A percentile compares a stretch with the other conserved stretches of the same genome.
Evolutionary conservation across 768 basidiomycete species (phyloP).

Genomic region (Mycena latifolia): DNA sequence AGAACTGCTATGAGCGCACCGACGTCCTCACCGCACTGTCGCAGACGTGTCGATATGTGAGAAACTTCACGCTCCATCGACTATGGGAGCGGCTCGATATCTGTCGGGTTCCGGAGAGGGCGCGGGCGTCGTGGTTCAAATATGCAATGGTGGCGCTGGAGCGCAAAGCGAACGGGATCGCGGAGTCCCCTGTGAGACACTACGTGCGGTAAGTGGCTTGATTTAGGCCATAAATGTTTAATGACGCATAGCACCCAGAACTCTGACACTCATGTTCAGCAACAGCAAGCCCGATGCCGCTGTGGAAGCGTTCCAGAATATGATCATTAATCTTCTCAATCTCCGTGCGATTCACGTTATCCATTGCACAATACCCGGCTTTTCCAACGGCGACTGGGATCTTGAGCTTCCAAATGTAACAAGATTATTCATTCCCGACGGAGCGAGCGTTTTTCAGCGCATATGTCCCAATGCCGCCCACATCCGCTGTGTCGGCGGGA

Average conservation of each 20-base stretch:
- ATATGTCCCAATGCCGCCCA: constrained; percentile 32
- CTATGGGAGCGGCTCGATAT: constrained; percentile 30
- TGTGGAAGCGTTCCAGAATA: constrained; percentile 19
- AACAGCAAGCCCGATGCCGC: constrained; percentile 20
- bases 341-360: constrained; percentile 31
- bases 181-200: constrained; percentile 20
- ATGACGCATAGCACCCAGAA: constrained; percentile 9
- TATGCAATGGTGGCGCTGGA: constrained; percentile 27
- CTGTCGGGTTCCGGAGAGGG: constrained; percentile 21
- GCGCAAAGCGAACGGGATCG: constrained; percentile 29
- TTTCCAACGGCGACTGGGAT: constrained; percentile 22
- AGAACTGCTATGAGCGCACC: constrained; percentile 28
- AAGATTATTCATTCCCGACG: constrained; percentile 14
- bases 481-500: constrained; percentile 22
- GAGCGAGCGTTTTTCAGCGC: constrained; percentile 10
- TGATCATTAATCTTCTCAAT: constrained; percentile 30
- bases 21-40: constrained; percentile 31
- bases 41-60: constrained; percentile 24
- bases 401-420: constrained; percentile 27
- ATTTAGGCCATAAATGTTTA: neutral
- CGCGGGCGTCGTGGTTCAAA: constrained; percentile 12
- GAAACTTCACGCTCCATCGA: constrained; percentile 22
- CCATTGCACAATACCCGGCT: constrained; percentile 23
- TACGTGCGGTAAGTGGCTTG: constrained; percentile 30
- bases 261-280: constrained; percentile 28